Conservation (phyloP, 2,329 filamentous ascomycete genomes). For the Trichoderma pleuroti region DNA sequence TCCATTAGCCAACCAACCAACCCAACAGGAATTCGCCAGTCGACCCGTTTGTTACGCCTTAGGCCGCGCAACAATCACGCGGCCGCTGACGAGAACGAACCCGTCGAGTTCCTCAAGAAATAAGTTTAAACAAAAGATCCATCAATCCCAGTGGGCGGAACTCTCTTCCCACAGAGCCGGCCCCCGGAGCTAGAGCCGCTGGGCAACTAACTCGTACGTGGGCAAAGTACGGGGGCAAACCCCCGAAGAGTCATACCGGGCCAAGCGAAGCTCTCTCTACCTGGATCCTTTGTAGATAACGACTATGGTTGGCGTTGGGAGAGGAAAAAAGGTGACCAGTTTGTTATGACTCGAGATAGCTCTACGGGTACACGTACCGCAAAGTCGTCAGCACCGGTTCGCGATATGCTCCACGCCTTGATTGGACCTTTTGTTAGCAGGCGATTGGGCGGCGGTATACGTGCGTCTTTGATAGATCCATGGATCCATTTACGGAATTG, state of each 20-base stretch:
- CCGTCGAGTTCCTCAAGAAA: background rate
- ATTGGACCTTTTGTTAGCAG: slow-evolving; percentile 1
- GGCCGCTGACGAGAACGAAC: slow-evolving; percentile 5
- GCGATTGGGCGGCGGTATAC: background rate
- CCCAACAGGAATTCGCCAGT: background rate
- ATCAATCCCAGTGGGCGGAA: background rate
- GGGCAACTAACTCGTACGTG: background rate
- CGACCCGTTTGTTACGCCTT: background rate
- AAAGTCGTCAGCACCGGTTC: slow-evolving; percentile 9
- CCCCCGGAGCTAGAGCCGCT: background rate
- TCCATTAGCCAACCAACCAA: background rate
- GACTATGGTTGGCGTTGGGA: background rate
- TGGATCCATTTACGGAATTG: background rate
- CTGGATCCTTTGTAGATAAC: background rate
- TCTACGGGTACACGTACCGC: slow-evolving; percentile 9
- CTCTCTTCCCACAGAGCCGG: background rate
- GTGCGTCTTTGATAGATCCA: background rate
- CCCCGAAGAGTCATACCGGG: background rate
- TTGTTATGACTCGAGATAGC: background rate
- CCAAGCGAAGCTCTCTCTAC: background rate
- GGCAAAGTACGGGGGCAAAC: background rate
- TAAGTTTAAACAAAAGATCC: slow-evolving; percentile 6
- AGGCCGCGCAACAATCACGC: slow-evolving; percentile 13
- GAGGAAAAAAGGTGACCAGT: background rate
- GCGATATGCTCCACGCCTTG: background rate